These are phyloP conservation scores for Mallotus japonicus DNA, from an alignment of 441 rosid genomes.

Conservation along the genomic window DNA sequence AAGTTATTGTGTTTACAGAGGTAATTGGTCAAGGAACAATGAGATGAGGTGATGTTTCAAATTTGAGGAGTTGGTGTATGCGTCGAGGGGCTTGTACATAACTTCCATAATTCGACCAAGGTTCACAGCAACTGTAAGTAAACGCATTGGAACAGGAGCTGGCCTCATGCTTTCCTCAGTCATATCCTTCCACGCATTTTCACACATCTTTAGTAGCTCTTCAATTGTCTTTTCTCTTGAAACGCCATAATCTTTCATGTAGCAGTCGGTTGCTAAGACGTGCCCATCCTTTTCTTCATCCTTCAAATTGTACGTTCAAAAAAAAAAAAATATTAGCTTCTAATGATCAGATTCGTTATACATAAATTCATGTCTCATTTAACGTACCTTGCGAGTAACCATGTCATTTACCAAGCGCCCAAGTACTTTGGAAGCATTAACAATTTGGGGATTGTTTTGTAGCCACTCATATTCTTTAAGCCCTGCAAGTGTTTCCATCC, in stretches of 20 bases:
- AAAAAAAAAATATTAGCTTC: no score
- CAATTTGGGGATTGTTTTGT: slow-evolving; percentile 13
- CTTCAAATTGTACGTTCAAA: neutral
- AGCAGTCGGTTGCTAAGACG: slow-evolving; percentile 20
- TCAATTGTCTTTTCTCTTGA: slow-evolving; percentile 17
- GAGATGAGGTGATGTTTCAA: neutral
- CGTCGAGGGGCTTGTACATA: neutral
- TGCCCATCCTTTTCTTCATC: slow-evolving; percentile 27
- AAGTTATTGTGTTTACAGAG: no score
- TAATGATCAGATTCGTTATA: no score
- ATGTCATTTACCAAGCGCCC: slow-evolving; percentile 27
- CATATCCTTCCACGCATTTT: no score
- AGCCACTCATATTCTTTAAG: slow-evolving; percentile 23
- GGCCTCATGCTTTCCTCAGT: neutral
- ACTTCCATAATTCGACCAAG: neutral
- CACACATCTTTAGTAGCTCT: neutral
- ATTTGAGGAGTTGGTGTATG: neutral
- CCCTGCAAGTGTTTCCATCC: slow-evolving; percentile 3
- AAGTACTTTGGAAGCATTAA: neutral
- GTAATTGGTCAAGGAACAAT: neutral
- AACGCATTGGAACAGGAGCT: neutral
- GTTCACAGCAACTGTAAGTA: neutral
- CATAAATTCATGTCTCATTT: neutral
- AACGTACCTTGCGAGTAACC: slow-evolving; percentile 18
- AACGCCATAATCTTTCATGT: slow-evolving; percentile 28